Evolutionary conservation across 306 rosid genomes (phyloP).

Genomic region (Prunus padus): DNA sequence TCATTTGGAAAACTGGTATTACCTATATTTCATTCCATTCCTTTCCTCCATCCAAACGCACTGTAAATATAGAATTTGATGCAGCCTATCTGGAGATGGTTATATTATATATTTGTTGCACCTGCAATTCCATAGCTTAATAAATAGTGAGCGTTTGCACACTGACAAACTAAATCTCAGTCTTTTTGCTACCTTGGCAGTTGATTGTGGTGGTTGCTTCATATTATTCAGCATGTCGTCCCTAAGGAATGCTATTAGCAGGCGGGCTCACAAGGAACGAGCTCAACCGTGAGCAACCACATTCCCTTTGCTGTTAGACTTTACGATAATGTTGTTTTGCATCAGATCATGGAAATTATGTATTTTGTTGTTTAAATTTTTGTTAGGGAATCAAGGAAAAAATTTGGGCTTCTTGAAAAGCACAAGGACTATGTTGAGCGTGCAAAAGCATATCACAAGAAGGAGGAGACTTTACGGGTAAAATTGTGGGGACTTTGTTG

Average conservation of each 20-base stretch:
- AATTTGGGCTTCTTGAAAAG: slow-evolving; percentile 77
- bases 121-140: neutral
- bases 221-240: slow-evolving; percentile 53
- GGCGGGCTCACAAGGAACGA: slow-evolving; percentile 82
- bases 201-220: neutral
- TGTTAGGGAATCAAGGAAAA: slow-evolving; percentile 57
- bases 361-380: neutral
- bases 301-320: neutral
- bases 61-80: neutral
- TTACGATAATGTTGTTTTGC: neutral
- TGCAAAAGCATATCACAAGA: slow-evolving; percentile 65
- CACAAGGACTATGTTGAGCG: slow-evolving; percentile 88
- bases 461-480: slow-evolving; percentile 70
- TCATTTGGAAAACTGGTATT: too few species aligned
- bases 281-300: slow-evolving; percentile 62
- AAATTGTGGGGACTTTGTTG: neutral
- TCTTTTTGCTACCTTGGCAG: slow-evolving; percentile 1
- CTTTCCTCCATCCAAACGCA: neutral
- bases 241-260: slow-evolving; percentile 61
- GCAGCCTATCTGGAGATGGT: neutral
- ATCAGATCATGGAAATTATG: neutral
- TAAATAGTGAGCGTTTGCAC: neutral
- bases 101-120: neutral
- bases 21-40: neutral
- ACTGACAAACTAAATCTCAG: neutral